These are phyloP conservation scores for Fraxinus greggii DNA, from an alignment of 305 asterid genomes.

Conservation along the genomic window DNA sequence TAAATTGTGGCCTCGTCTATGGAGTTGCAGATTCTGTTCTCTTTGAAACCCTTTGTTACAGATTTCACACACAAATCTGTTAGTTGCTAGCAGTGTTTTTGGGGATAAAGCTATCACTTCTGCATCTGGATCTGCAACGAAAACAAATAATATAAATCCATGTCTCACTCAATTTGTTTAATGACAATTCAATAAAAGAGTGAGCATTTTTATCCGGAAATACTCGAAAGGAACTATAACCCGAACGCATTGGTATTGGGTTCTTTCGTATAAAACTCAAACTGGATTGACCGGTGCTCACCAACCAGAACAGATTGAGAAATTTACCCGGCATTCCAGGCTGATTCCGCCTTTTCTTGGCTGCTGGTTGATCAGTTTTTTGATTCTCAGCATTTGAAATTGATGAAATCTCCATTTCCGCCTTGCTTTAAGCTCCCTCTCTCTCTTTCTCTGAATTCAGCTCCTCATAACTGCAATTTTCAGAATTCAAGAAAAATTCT, in stretches of 20 bases:
- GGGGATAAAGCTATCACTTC: constrained; percentile 19
- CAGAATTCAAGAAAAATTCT: neutral
- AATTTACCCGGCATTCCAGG: constrained; percentile 4
- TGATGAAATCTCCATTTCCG: neutral
- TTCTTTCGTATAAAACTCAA: too few species aligned
- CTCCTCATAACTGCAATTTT: neutral
- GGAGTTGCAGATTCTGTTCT: constrained; percentile 48
- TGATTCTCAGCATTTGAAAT: neutral
- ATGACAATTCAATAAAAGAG: neutral
- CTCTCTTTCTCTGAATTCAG: neutral
- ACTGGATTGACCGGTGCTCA: neutral
- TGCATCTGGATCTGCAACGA: neutral
- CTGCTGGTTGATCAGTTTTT: neutral
- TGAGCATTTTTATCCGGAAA: neutral
- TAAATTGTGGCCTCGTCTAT: constrained; percentile 49
- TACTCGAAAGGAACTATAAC: neutral
- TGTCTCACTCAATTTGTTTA: neutral
- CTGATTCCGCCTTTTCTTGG: constrained; percentile 8
- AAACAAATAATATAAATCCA: neutral
- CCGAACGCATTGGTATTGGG: neutral
- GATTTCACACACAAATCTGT: constrained; percentile 4
- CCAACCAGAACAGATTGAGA: neutral
- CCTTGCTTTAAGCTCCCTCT: neutral
- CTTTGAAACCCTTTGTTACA: constrained; percentile 33
- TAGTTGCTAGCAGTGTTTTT: constrained; percentile 1